Evolutionary conservation across 192 early-diverging fungal genomes (phyloP).

Genomic region (Coemansia sp.): DNA sequence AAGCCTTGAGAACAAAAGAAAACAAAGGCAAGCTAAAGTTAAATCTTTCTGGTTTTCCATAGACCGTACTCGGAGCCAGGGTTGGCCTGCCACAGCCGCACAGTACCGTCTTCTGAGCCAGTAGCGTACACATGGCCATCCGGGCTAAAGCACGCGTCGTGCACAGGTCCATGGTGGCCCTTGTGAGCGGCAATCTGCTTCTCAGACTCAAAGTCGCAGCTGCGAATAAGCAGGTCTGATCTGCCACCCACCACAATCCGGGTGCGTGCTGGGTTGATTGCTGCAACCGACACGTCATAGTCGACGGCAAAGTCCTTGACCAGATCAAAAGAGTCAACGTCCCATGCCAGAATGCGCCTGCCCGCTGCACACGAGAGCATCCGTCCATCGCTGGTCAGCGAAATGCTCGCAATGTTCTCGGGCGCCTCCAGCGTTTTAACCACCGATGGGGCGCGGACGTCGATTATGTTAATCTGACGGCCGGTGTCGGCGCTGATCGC

Average conservation of each 20-base stretch:
- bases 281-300: slow-evolving; percentile 75
- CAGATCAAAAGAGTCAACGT: slow-evolving; percentile 64
- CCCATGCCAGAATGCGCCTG: slow-evolving; percentile 71
- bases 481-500: slow-evolving; percentile 66
- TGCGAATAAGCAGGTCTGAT: slow-evolving; percentile 81
- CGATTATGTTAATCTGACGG: slow-evolving; percentile 63
- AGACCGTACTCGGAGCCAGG: slow-evolving; percentile 80
- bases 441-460: slow-evolving; percentile 63
- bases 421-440: slow-evolving; percentile 65
- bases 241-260: slow-evolving; percentile 79
- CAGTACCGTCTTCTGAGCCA: slow-evolving; percentile 89
- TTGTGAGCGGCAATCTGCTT: slow-evolving; percentile 80
- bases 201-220: slow-evolving; percentile 78
- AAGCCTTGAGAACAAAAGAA: too few species aligned
- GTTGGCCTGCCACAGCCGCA: slow-evolving; percentile 84
- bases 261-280: slow-evolving; percentile 76
- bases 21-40: neutral
- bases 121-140: slow-evolving; percentile 91
- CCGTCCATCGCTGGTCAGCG: slow-evolving; percentile 70
- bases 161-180: slow-evolving; percentile 89
- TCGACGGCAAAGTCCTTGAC: slow-evolving; percentile 60
- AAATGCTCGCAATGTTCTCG: slow-evolving; percentile 68
- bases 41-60: slow-evolving; percentile 64
- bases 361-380: slow-evolving; percentile 79
- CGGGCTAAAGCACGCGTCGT: slow-evolving; percentile 86